Evolutionary conservation across 352 stramenopile species (phyloP).

Genomic region (Phytophthora tubulina): DNA sequence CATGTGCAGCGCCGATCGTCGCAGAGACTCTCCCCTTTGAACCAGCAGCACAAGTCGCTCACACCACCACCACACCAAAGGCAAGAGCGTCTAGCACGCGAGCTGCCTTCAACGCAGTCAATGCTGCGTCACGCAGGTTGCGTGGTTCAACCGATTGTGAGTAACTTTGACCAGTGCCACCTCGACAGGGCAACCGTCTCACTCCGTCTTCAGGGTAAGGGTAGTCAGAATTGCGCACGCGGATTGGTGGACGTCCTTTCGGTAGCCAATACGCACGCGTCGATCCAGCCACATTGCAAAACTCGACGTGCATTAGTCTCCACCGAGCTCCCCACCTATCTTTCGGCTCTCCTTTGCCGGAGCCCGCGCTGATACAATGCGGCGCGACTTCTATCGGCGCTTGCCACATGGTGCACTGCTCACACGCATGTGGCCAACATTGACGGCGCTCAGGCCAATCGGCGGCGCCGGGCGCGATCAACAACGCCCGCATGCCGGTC

Average conservation of each 20-base stretch:
- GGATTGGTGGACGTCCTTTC: constrained; percentile 24
- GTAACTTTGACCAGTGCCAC: constrained; percentile 1
- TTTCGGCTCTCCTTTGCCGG: constrained; percentile 27
- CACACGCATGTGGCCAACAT: constrained; percentile 10
- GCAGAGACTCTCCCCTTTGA: neutral
- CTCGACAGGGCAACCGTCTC: constrained; percentile 6
- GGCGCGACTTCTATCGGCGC: constrained; percentile 17
- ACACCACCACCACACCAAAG: neutral
- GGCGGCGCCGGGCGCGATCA: constrained; percentile 14
- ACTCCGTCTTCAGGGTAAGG: constrained; percentile 24
- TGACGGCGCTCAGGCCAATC: constrained; percentile 8
- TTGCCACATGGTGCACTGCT: constrained; percentile 29
- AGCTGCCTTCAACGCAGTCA: no score
- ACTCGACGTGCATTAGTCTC: constrained; percentile 16
- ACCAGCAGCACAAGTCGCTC: constrained; percentile 5
- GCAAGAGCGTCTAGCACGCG: neutral
- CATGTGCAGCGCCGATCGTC: constrained; percentile 8
- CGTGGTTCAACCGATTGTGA: neutral
- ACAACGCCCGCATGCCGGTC: constrained; percentile 23
- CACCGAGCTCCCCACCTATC: constrained; percentile 33
- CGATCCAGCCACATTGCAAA: constrained; percentile 9
- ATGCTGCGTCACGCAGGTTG: no score
- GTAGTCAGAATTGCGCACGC: neutral
- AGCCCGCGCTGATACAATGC: constrained; percentile 5
- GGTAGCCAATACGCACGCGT: constrained; percentile 7